Evolutionary conservation across 257 asterid genomes (phyloP).

Genomic region (Capsicum pubescens): DNA sequence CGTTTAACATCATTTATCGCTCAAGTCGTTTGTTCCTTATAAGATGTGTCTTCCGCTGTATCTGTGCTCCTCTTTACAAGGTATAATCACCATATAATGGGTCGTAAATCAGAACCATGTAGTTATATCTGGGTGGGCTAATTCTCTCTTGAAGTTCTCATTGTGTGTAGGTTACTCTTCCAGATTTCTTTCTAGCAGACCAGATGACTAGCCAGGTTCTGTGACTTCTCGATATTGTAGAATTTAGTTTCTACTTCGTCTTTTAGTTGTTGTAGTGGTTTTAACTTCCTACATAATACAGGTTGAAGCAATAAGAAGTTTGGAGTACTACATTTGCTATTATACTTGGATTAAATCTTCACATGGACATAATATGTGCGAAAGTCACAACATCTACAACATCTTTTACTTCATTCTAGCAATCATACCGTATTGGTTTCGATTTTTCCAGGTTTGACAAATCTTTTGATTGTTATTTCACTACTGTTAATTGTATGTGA

Average conservation of each 20-base stretch:
- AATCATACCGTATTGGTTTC: slow-evolving; percentile 82
- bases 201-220: slow-evolving; percentile 85
- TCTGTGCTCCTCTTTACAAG: slow-evolving; percentile 84
- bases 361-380: slow-evolving; percentile 49
- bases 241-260: slow-evolving; percentile 26
- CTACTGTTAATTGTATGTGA: background rate
- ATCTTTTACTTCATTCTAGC: slow-evolving; percentile 71
- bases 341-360: slow-evolving; percentile 52
- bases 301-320: slow-evolving; percentile 82
- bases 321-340: slow-evolving; percentile 81
- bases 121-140: slow-evolving; percentile 10
- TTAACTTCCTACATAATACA: slow-evolving; percentile 40
- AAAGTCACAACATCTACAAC: slow-evolving; percentile 52
- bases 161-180: slow-evolving; percentile 63
- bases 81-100: slow-evolving; percentile 38
- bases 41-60: slow-evolving; percentile 58
- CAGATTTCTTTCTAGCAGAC: slow-evolving; percentile 80
- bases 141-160: slow-evolving; percentile 27
- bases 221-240: slow-evolving; percentile 24
- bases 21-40: slow-evolving; percentile 75
- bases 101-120: background rate
- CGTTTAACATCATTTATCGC: slow-evolving; percentile 66
- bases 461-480: slow-evolving; percentile 7
- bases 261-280: slow-evolving; percentile 18
- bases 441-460: slow-evolving; percentile 73